Evolutionary conservation across 805 yeast genomes (phyloP), one percentile per base, ranked within the genome.

Genomic region (Tetrapisispora nanseiensis): DNA sequence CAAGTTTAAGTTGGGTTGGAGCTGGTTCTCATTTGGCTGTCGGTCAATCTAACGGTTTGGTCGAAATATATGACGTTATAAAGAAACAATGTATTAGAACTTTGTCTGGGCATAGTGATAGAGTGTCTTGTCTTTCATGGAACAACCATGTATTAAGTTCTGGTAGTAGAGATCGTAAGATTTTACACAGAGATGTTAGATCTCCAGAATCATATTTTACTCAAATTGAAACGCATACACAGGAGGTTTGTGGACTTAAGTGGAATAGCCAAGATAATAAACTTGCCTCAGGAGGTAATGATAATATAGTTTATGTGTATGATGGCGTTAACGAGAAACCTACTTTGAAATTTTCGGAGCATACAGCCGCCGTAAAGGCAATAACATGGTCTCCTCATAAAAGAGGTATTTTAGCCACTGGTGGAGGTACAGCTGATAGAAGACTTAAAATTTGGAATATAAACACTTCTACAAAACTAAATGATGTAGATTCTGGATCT

Each of bases 351-450:
- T 82, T 87, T 52, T 69, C 72, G 2, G 95, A 86, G 48, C 97
- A 92, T 60, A 77, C 75, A 15, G 97, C 97, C 1, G 98, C 98
- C 0, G 95, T 92, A 3, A 92, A 92, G 63, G 98, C 97, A 0
- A 73, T 92, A 41, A 85, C 95, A 2, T 92, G 98, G 98, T 84
- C 95, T 1, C 97, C 98, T 2, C 97, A 92, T 58, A 95, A 86
- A 58, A 69, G 97, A 42, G 97, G 97, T 1, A 72, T 89, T 3
- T 62, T 92, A 42, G 97, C 97, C 1, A 76, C 92, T 1, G 98
- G 98, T 13, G 98, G 98, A 16, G 98, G 98, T 29, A 87, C 97
- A 0, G 89, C 94, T 1, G 98, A 92, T 62, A 78, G 90, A 44
- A 74, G 80, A 31, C 82, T 92, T 51, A 85, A 89, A 61, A 78